Base-by-base conservation (phyloP, 352 stramenopile genomes). In the Halophytophthora batemanensis region DNA sequence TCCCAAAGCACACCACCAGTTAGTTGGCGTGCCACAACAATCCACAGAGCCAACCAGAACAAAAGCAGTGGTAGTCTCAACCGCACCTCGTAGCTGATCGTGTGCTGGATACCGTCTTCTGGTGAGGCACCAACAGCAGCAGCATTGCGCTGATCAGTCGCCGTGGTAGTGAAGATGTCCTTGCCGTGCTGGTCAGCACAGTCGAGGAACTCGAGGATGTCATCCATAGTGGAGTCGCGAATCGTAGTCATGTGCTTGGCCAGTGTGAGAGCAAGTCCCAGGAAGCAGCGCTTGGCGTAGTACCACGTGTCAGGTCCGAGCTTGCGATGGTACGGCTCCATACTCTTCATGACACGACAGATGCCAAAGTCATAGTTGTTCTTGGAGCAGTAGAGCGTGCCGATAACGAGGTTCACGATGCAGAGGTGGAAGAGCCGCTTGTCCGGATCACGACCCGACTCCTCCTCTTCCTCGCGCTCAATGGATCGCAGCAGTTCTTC, bases 351-450 rank as follows among this genome's bases (percentile, higher is more conserved):
- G 50, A 98, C 93, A 25, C 94, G 77, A 45, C 82, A 96, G 45
- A 98, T 98, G 28, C 93, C 93, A 75, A 98, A 98, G 64, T 98
- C 95, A 63, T 97, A 98, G 72, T 98, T 98, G 56, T 95, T 93
- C 65, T 98, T 98, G 58, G 94, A 95, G 74, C 95, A 99, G 68
- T 99, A 99, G 21, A 99, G 78, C 49, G 94, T 98, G 34, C 95
- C 96, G 55, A 99, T 98, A 29, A 98, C 94, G 12, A 99, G 80
- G 63, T 98, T 98, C 44, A 99, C 91, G 47, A 98, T 98, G 65
- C 95, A 98, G n/a, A 98, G 74, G 60, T 98, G 95, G 61, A 96
- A 92, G 41, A 89, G 75, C 25, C 88, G 71, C 57, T 97, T 95
- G 28, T 98, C 83, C 1, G 90, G 88, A 22, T 98, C 87, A 19